Percentiles rank a stretch among this genome's conserved stretches.
These are phyloP conservation scores for Cryphonectria radicalis DNA, from an alignment of 2,329 filamentous ascomycete genomes.

Conservation along the genomic window DNA sequence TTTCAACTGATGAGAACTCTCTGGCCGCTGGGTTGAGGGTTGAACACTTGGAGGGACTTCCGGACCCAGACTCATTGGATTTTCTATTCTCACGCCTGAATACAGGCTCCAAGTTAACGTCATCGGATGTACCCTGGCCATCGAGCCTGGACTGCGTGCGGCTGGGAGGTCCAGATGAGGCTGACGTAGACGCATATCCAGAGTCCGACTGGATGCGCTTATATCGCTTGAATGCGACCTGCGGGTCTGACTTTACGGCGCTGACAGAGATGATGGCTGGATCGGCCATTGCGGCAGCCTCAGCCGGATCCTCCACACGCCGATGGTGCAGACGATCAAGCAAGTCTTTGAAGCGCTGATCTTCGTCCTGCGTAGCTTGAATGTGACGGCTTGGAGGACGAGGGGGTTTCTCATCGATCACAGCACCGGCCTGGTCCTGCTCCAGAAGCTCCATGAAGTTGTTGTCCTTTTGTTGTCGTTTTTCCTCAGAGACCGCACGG, in stretches of 20 bases:
- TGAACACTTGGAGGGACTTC: conserved; percentile 18
- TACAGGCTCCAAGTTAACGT: background rate
- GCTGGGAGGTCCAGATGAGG: conserved; percentile 9
- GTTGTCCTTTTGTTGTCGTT: background rate
- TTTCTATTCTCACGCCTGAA: background rate
- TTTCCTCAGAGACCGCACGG: background rate
- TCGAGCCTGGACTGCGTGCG: conserved; percentile 15
- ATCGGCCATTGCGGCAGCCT: background rate
- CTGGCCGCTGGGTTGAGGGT: conserved; percentile 27
- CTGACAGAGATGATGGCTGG: conserved; percentile 19
- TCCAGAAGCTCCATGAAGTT: conserved; percentile 7
- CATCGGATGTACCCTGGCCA: background rate
- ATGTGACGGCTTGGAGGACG: background rate
- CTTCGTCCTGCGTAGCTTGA: conserved; percentile 16
- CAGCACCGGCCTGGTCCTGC: conserved; percentile 21
- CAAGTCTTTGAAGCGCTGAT: conserved; percentile 21
- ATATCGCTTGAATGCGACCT: background rate
- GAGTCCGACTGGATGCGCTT: conserved; percentile 17
- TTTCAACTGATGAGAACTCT: conserved; percentile 17
- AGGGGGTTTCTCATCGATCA: conserved; percentile 3
- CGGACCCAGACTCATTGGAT: conserved; percentile 7
- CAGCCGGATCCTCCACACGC: background rate
- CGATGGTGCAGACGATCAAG: conserved; percentile 22
- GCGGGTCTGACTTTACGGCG: background rate
- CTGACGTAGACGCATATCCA: conserved; percentile 21